Conservation (phyloP, 2,329 filamentous ascomycete genomes). For the Monosporascus sp. region DNA sequence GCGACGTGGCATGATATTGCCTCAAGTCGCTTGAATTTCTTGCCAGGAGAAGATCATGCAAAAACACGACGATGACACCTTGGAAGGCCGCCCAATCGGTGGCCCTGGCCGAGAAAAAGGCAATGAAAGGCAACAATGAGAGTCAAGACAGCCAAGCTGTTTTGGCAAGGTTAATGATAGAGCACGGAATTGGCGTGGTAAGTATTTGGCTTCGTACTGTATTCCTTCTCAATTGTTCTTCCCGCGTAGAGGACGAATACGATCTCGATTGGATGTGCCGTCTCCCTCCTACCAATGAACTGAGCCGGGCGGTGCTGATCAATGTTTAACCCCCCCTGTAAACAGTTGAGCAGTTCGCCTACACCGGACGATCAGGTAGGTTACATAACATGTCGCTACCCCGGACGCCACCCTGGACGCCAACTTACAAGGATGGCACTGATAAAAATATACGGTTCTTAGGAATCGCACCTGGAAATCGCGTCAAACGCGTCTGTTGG, state of each 20-base stretch:
- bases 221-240: no score
- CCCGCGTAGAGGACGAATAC: no score
- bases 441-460: conserved; percentile 12
- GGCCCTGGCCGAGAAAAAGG: conserved; percentile 9
- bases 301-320: not conserved
- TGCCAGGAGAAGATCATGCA: not conserved
- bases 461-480: conserved; percentile 11
- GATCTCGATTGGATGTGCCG: no score
- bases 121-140: conserved; percentile 16
- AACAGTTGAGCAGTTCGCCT: conserved; percentile 16
- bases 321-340: not conserved
- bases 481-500: conserved; percentile 16
- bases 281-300: not conserved
- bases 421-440: conserved; percentile 21
- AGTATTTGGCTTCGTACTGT: conserved; percentile 9
- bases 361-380: conserved; percentile 2
- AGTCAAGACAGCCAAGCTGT: conserved; percentile 24
- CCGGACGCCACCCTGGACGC: not conserved
- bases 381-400: not conserved
- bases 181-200: conserved; percentile 24
- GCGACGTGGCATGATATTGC: not conserved
- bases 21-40: not conserved
- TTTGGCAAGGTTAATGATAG: conserved; percentile 13
- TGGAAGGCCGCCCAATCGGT: conserved; percentile 10
- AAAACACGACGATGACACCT: not conserved